These are phyloP conservation scores for slime mould (Dictyostelium discoideum) DNA, from an alignment of 78 protist genomes.

Conservation along the genomic window DNA sequence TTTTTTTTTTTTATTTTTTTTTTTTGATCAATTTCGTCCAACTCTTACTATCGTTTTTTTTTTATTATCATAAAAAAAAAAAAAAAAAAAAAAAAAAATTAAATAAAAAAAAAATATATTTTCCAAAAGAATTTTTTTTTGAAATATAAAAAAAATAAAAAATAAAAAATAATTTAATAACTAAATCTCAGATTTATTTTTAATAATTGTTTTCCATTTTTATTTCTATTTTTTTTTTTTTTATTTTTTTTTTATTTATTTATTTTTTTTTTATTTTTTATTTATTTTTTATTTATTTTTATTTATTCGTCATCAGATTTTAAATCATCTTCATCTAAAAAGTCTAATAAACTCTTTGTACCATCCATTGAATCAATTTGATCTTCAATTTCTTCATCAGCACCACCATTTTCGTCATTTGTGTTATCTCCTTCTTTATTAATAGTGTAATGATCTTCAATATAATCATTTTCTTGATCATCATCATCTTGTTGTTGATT, in stretches of 20 bases:
- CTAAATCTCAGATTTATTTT: too few species aligned
- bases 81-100: too few species aligned
- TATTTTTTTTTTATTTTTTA: not conserved
- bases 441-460: not conserved
- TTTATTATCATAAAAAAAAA: too few species aligned
- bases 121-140: too few species aligned
- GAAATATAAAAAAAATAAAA: too few species aligned
- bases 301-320: not conserved
- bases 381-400: not conserved
- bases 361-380: not conserved
- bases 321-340: conserved; percentile 39
- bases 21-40: too few species aligned
- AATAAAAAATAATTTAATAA: too few species aligned
- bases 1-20: too few species aligned
- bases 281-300: not conserved
- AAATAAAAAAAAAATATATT: too few species aligned
- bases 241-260: not conserved
- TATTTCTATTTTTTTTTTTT: not conserved
- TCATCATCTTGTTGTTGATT: not conserved
- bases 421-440: not conserved
- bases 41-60: too few species aligned
- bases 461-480: not conserved
- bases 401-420: not conserved
- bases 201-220: too few species aligned
- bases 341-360: conserved; percentile 28